Base-by-base conservation (phyloP, 495 filamentous ascomycete genomes). In the Hypoxylon intermedium region DNA sequence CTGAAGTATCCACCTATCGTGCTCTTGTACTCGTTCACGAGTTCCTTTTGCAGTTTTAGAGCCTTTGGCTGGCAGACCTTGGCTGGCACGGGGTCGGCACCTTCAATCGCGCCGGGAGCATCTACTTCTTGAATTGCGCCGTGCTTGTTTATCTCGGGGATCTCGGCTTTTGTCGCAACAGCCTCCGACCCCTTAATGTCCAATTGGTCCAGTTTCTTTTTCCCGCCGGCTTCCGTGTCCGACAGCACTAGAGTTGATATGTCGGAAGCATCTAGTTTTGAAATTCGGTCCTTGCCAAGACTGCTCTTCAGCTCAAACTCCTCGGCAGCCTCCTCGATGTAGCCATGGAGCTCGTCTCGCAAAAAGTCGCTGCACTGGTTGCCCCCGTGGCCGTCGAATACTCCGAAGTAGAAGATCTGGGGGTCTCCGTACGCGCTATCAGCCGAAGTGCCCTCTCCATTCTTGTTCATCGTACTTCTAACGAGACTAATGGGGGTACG, bases 311-410 rank as follows among this genome's bases (percentile, higher is more conserved):
- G 72, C 42, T 87, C 85, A 68, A 98, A 94, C 46, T 86, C 76
- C 53, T 78, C 75, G 1, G 88, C 88, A 0, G 89, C 82, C 57
- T 90, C 83, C 71, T 98, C 93, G 37, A 98, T 85, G 68, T 96
- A 96, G 13, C 86, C 83, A 72, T 98, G 94, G 56, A 98, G 80
- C 47, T 87, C 79, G 43, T 97, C 89, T 54, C 88, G 85, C 46
- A 97, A 74, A 60, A 95, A 98, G 13, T 85, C 84, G 69, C 89
- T 93, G 69, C 94, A 98, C 66, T 97, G 90, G 26, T 77, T 82
- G 13, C 94, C 94, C 16, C 94, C 94, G 78, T 98, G 94, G 16
- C 94, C 94, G 76, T 98, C 94, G 67, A 98, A 98, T 0, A 98
- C 87, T 2, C 84, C 91, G 75, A 96, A 98, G 72, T 98, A 98